phyloP scores from a whole-genome alignment of 441 rosid species.

The Arabidopsis lyrata region DNA sequence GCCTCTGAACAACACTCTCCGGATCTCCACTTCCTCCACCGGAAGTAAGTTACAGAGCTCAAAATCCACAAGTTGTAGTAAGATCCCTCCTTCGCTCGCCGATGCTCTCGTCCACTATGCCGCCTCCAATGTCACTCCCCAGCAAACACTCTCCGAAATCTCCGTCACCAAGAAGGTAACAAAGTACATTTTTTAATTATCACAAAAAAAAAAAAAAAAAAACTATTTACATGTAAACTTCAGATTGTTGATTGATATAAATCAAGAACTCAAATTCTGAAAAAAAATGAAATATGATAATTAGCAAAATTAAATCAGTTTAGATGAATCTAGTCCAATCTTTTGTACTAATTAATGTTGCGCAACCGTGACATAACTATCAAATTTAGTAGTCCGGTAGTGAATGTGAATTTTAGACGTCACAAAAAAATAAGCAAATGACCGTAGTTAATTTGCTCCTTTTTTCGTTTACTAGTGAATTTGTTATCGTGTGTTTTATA shows the following conservation, averaged over 20 bases:
- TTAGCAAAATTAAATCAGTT: not conserved
- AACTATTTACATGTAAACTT: not conserved
- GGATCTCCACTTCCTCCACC: constrained; percentile 40
- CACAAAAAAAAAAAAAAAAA: not conserved
- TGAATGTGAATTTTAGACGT: not conserved
- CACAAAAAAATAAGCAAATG: not conserved
- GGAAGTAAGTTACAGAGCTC: not conserved
- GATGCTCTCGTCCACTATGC: constrained; percentile 64
- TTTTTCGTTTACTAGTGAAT: not conserved
- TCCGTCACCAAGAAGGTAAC: constrained; percentile 54
- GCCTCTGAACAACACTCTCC: constrained; percentile 30
- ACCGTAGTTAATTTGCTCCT: not conserved
- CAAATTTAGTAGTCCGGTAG: not conserved
- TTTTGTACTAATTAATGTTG: not conserved
- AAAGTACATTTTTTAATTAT: not conserved
- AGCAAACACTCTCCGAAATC: constrained; percentile 66
- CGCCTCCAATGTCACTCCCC: constrained; percentile 67
- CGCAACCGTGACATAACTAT: not conserved
- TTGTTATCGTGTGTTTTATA: not conserved
- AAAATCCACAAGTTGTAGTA: constrained; percentile 43
- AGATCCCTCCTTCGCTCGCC: constrained; percentile 60
- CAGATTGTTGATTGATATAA: not conserved
- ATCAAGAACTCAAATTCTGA: not conserved
- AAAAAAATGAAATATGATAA: not conserved
- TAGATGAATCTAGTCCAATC: not conserved